Evolutionary conservation across 768 basidiomycete species (phyloP).

Genomic region (Suillus ampliporus): DNA sequence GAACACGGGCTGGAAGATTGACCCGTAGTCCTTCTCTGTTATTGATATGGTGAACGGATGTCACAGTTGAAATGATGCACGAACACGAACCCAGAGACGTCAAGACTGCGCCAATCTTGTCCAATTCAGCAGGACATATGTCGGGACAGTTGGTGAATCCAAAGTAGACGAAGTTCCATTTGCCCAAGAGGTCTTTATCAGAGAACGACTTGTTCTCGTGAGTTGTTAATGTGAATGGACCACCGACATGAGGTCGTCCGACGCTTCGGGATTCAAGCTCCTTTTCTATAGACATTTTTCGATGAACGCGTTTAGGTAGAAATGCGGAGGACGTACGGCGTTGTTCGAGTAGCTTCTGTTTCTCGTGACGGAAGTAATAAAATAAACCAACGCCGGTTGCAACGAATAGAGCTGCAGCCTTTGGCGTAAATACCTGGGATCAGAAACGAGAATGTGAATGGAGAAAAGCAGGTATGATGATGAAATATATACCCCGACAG

Average conservation of each 20-base stretch:
- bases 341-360: slow-evolving; percentile 74
- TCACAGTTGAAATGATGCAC: neutral
- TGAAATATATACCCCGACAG: slow-evolving; percentile 38
- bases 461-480: neutral
- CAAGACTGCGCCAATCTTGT: slow-evolving; percentile 87
- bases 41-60: slow-evolving; percentile 16
- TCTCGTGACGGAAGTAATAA: slow-evolving; percentile 90
- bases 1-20: slow-evolving; percentile 87
- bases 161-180: slow-evolving; percentile 94
- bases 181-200: slow-evolving; percentile 82
- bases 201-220: slow-evolving; percentile 76
- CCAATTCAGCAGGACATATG: slow-evolving; percentile 97
- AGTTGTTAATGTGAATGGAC: slow-evolving; percentile 80
- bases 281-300: slow-evolving; percentile 54
- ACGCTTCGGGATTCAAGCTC: slow-evolving; percentile 75
- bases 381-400: slow-evolving; percentile 80
- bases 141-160: slow-evolving; percentile 99
- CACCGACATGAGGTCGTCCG: slow-evolving; percentile 89
- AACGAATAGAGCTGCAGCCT: slow-evolving; percentile 84
- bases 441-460: neutral
- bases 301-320: neutral
- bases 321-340: slow-evolving; percentile 56
- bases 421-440: slow-evolving; percentile 88
- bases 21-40: slow-evolving; percentile 71
- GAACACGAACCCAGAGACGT: slow-evolving; percentile 61